phyloP scores from a whole-genome alignment of 2,329 filamentous ascomycete species.

The Aspergillus texensis region DNA sequence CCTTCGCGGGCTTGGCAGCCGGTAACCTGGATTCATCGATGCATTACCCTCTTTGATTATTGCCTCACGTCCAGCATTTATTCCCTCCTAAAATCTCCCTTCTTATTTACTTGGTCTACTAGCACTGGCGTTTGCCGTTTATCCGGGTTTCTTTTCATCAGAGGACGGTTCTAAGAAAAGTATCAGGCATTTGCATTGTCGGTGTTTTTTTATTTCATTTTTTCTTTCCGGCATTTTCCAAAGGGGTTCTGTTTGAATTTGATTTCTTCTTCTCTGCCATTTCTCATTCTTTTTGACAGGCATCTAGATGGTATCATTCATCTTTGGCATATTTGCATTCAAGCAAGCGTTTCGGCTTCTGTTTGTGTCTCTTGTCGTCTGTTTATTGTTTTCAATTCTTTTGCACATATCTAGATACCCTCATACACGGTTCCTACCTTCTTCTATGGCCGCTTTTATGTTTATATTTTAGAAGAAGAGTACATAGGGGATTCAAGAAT shows the following conservation, averaged over 20 bases:
- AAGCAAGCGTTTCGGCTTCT: constrained; percentile 8
- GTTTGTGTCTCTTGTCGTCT: constrained; percentile 17
- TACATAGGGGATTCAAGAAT: background rate
- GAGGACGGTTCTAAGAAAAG: constrained; percentile 10
- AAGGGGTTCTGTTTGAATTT: constrained; percentile 3
- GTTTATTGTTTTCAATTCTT: constrained; percentile 15
- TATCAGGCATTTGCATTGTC: constrained; percentile 14
- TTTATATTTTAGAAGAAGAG: constrained; percentile 4
- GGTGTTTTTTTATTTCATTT: constrained; percentile 4
- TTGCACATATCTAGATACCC: constrained; percentile 26
- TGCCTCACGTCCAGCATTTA: constrained; percentile 6
- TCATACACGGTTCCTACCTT: constrained; percentile 12
- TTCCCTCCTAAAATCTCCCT: constrained; percentile 9
- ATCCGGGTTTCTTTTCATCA: constrained; percentile 10
- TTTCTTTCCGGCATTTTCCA: background rate
- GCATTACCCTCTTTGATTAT: background rate
- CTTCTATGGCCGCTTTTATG: constrained; percentile 9
- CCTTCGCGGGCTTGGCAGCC: constrained; percentile 38
- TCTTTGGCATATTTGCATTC: constrained; percentile 10
- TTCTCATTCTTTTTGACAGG: background rate
- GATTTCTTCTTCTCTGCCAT: background rate
- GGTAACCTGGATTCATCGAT: constrained; percentile 11
- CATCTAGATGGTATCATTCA: constrained; percentile 4
- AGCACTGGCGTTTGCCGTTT: constrained; percentile 17
- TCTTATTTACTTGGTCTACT: constrained; percentile 13